phyloP scores from a whole-genome alignment of 2,329 filamentous ascomycete genomes.

The Diaporthe citriasiana region DNA sequence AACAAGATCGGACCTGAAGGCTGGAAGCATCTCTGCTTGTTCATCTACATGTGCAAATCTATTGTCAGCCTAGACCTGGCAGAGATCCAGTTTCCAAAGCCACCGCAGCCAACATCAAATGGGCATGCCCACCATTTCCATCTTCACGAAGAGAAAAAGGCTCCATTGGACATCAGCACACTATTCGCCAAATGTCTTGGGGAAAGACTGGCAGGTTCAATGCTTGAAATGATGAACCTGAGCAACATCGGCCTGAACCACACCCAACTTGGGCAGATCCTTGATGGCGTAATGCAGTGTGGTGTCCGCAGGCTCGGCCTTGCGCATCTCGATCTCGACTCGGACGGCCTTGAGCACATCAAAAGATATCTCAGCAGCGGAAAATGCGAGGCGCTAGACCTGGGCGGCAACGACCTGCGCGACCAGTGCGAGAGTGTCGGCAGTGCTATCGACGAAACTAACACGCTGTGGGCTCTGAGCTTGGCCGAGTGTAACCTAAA shows the following conservation, averaged over 20 bases:
- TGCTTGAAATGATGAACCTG: conserved; percentile 86
- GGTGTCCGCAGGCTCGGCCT: conserved; percentile 85
- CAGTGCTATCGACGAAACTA: conserved; percentile 64
- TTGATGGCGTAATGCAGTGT: conserved; percentile 86
- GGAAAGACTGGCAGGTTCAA: conserved; percentile 80
- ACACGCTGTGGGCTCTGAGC: conserved; percentile 83
- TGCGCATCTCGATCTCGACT: conserved; percentile 83
- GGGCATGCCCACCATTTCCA: conserved; percentile 49
- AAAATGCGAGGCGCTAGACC: conserved; percentile 87
- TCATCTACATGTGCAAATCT: conserved; percentile 90
- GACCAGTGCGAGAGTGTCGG: conserved; percentile 69
- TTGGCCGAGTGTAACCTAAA: conserved; percentile 87
- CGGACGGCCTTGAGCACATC: conserved; percentile 81
- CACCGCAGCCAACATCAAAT: conserved; percentile 44
- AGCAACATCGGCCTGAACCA: conserved; percentile 82
- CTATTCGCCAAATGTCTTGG: conserved; percentile 82
- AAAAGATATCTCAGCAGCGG: conserved; percentile 81
- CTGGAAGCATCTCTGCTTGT: conserved; percentile 92
- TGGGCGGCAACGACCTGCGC: conserved; percentile 84
- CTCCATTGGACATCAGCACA: conserved; percentile 67
- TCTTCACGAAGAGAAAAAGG: conserved; percentile 41
- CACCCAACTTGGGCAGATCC: conserved; percentile 78
- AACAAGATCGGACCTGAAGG: conserved; percentile 91
- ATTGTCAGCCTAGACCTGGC: conserved; percentile 90
- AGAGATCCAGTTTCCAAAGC: conserved; percentile 80